These are phyloP conservation scores for Phaffomyces opuntiae DNA, from an alignment of 805 yeast genomes.

Conservation along the genomic window DNA sequence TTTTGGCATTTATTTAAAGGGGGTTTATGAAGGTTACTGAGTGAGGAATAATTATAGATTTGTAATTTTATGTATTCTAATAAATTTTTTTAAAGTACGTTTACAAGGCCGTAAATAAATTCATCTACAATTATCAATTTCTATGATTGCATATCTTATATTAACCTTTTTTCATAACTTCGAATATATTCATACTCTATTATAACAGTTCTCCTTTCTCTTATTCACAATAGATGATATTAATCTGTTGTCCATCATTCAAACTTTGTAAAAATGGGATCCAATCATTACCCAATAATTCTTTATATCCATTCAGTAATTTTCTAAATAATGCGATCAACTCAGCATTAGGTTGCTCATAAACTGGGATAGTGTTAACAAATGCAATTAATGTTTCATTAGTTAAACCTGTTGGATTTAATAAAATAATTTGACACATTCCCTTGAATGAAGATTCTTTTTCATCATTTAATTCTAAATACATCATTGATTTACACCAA, in stretches of 20 bases:
- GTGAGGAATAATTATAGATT: no score
- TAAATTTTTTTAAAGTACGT: no score
- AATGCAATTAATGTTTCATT: conserved; percentile 45
- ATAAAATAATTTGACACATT: conserved; percentile 59
- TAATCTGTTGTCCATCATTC: conserved; percentile 9
- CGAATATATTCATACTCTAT: no score
- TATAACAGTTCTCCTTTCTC: background rate
- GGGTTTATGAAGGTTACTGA: no score
- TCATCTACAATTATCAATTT: no score
- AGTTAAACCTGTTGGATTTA: conserved; percentile 62
- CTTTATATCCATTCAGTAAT: conserved; percentile 38
- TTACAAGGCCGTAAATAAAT: no score
- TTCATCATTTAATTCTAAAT: conserved; percentile 74
- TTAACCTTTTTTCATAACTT: no score
- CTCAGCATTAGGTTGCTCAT: conserved; percentile 41
- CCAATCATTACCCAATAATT: conserved; percentile 38
- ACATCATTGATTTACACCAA: conserved; percentile 69
- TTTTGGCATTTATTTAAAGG: no score
- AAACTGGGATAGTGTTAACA: conserved; percentile 51
- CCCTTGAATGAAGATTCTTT: conserved; percentile 86
- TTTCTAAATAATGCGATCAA: conserved; percentile 38
- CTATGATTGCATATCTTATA: no score
- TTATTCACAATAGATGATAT: background rate
- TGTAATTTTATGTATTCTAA: no score
- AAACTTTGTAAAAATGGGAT: conserved; percentile 12